Evolutionary conservation across 169 alveolate species (phyloP).

Genomic region (Pseudocohnilembus persalinus): DNA sequence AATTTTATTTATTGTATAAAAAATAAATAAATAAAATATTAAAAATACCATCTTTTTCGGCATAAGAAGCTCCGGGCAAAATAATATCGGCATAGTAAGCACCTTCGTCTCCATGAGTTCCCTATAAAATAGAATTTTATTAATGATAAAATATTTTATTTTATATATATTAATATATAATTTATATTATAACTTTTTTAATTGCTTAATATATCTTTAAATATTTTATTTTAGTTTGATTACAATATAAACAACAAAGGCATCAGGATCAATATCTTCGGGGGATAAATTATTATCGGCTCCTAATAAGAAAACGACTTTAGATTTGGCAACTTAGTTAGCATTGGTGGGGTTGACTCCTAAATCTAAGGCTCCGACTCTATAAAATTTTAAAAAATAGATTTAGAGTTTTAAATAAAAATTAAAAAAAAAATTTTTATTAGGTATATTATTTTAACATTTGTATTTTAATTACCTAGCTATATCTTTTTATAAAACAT

Average conservation of each 20-base stretch:
- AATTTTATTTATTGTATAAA: no score
- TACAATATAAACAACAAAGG: slow-evolving; percentile 68
- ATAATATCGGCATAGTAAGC: slow-evolving; percentile 79
- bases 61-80: slow-evolving; percentile 77
- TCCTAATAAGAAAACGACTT: slow-evolving; percentile 68
- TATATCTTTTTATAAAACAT: slow-evolving; percentile 60
- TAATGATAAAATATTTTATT: no score
- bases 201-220: no score
- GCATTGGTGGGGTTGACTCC: slow-evolving; percentile 61
- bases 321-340: slow-evolving; percentile 41
- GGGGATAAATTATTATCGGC: slow-evolving; percentile 70
- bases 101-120: slow-evolving; percentile 85
- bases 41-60: slow-evolving; percentile 61
- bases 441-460: background rate
- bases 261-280: slow-evolving; percentile 78
- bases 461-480: background rate
- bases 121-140: slow-evolving; percentile 16
- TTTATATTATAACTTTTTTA: no score
- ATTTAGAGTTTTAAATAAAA: no score
- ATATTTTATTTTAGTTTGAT: no score
- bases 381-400: background rate
- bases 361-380: slow-evolving; percentile 74
- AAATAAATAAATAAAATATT: no score
- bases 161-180: no score
- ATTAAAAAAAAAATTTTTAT: no score